Conservation (phyloP, 177 flowering plant species). For the Vitis hybrid region DNA sequence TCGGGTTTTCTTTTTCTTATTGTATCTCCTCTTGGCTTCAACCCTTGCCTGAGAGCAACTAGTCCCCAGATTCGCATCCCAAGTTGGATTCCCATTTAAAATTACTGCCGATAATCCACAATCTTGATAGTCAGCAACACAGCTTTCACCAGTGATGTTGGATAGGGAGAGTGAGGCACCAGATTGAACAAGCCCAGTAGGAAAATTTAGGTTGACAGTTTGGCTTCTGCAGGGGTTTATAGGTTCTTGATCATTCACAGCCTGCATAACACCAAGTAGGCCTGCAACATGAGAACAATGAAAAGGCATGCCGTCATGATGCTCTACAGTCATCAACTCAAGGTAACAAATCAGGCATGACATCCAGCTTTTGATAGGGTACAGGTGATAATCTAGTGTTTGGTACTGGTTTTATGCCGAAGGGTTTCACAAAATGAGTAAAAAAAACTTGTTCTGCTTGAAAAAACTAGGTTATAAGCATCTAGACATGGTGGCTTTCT, state of each 20-base stretch:
- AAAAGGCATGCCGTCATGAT: slow-evolving; percentile 40
- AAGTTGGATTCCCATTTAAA: slow-evolving; percentile 48
- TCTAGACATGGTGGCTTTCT: no score
- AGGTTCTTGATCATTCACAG: slow-evolving; percentile 27
- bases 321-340: neutral
- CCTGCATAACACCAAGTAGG: slow-evolving; percentile 27
- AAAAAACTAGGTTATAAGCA: no score
- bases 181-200: slow-evolving; percentile 23
- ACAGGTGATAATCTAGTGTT: neutral
- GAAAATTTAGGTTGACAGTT: slow-evolving; percentile 23
- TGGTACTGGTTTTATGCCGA: no score
- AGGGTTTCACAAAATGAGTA: no score
- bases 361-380: slow-evolving; percentile 25
- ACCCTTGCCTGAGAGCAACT: slow-evolving; percentile 64
- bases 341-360: slow-evolving; percentile 25
- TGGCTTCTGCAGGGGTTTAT: slow-evolving; percentile 35
- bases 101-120: slow-evolving; percentile 61
- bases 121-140: slow-evolving; percentile 65
- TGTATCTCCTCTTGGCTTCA: slow-evolving; percentile 78
- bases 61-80: slow-evolving; percentile 58
- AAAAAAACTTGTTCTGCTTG: no score
- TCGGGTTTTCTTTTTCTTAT: slow-evolving; percentile 75
- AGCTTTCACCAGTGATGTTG: slow-evolving; percentile 63
- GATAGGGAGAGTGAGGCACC: slow-evolving; percentile 47
- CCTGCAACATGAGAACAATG: slow-evolving; percentile 36